Evolutionary conservation across 495 filamentous ascomycete genomes (phyloP).

Genomic region (Penicillium paradoxum): DNA sequence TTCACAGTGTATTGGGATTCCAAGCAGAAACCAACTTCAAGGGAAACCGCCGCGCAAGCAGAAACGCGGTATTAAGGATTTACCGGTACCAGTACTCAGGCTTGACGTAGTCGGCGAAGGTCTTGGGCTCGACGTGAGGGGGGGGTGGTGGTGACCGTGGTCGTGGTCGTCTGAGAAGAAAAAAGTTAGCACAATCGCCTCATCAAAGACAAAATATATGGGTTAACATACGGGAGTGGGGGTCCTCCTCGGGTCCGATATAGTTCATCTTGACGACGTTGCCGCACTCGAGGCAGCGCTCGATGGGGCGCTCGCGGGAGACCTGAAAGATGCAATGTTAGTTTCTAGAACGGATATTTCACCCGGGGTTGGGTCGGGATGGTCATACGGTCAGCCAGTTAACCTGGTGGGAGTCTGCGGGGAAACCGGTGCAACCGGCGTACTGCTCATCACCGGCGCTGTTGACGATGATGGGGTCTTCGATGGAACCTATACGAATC

Average conservation of each 20-base stretch:
- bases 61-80: constrained; percentile 20
- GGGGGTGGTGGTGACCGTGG: constrained; percentile 48
- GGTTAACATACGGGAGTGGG: constrained; percentile 46
- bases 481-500: constrained; percentile 64
- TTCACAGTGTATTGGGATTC: constrained; percentile 8
- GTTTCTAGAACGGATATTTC: neutral
- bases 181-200: constrained; percentile 2
- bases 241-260: constrained; percentile 71
- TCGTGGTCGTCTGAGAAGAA: constrained; percentile 39
- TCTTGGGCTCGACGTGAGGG: constrained; percentile 76
- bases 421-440: constrained; percentile 90
- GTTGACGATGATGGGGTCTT: constrained; percentile 83
- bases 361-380: too few species aligned
- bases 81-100: constrained; percentile 79
- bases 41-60: constrained; percentile 4
- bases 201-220: neutral
- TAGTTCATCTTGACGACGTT: constrained; percentile 96
- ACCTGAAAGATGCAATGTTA: constrained; percentile 45
- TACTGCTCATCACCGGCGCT: constrained; percentile 94
- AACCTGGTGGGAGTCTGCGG: constrained; percentile 84
- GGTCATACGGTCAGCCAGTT: constrained; percentile 83
- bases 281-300: constrained; percentile 95
- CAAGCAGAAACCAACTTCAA: constrained; percentile 2
- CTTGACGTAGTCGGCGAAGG: constrained; percentile 87
- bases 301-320: constrained; percentile 81